phyloP scores from a whole-genome alignment of 2,329 filamentous ascomycete genomes.

The Gremmenia infestans region DNA sequence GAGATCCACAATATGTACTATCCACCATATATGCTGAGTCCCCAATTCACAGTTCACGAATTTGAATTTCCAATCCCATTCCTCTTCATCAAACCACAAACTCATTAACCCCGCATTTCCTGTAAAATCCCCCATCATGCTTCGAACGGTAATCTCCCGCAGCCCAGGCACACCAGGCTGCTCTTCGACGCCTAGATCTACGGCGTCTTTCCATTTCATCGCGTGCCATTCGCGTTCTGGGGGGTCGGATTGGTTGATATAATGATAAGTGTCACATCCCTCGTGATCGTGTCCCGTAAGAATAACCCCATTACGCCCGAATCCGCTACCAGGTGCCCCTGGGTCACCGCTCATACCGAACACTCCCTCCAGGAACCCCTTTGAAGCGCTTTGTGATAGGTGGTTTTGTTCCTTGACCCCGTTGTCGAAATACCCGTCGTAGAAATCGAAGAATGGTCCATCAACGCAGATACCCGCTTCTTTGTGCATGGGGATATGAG shows the following conservation, averaged over 20 bases:
- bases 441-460: conserved; percentile 14
- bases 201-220: conserved; percentile 43
- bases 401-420: conserved; percentile 90
- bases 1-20: conserved; percentile 67
- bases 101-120: conserved; percentile 87
- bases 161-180: conserved; percentile 54
- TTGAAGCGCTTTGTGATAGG: conserved; percentile 66
- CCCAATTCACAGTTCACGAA: conserved; percentile 76
- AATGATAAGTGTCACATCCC: conserved; percentile 88
- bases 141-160: conserved; percentile 86
- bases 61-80: conserved; percentile 75
- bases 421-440: conserved; percentile 51
- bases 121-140: conserved; percentile 97
- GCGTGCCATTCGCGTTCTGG: conserved; percentile 34
- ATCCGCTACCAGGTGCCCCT: conserved; percentile 53
- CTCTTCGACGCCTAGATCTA: conserved; percentile 37
- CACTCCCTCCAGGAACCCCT: conserved; percentile 75
- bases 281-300: conserved; percentile 94
- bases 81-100: conserved; percentile 75
- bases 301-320: conserved; percentile 70
- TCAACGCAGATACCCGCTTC: conserved; percentile 36
- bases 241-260: conserved; percentile 56
- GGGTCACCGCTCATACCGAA: conserved; percentile 68
- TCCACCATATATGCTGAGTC: conserved; percentile 92
- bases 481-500: conserved; percentile 90